Base-by-base conservation (phyloP, 164 flowering plant species). In the Nymphaea thermarum region DNA sequence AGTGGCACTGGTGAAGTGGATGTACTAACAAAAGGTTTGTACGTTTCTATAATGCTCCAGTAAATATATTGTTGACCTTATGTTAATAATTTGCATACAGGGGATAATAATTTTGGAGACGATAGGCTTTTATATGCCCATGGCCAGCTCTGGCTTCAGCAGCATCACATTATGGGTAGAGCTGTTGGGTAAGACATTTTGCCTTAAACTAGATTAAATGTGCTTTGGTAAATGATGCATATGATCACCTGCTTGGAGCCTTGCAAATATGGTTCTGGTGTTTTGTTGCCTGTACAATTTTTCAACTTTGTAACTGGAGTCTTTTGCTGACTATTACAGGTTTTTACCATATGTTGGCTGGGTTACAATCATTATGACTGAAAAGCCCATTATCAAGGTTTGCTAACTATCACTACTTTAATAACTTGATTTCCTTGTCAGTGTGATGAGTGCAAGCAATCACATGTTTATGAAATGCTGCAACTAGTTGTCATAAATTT, bases 101-200 rank as follows among this genome's bases (percentile, higher is more conserved):
- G 91, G 42, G 89, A 88, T 67, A 80, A 82, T 60, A 88, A 86
- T 70, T 16, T 10, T 51, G 75, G 69, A 41, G 89, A 88, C 73
- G 93, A 88, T 72, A 77, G 80, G 69, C 51, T 69, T 61, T 71
- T 88, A 66, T 88, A 86, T 74, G 87, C 89, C 62, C 70, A 70
- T 6, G 89, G 89, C 60, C 91, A 85, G 71, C 81, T 63, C 42
- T 88, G 89, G 91, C 77, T 88, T 73, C 76, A 88, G 11, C 74
- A 74, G n/a, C 80, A 82, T 47, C 91, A 88, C 71, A 81, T 86
- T 47, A 80, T 82, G 83, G 93, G 93, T 4, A 83, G 91, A 78
- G 90, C 93, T 45, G 80, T 88, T 3, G 91, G 91, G 93, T 88
- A 80, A 77, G 36, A 42, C 61, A 41, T 15, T 61, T 65, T 25